Evolutionary conservation across 192 early-diverging fungal species (phyloP), one percentile per base, ranked within the genome.

Genomic region (Fimicolochytrium jonesii): DNA sequence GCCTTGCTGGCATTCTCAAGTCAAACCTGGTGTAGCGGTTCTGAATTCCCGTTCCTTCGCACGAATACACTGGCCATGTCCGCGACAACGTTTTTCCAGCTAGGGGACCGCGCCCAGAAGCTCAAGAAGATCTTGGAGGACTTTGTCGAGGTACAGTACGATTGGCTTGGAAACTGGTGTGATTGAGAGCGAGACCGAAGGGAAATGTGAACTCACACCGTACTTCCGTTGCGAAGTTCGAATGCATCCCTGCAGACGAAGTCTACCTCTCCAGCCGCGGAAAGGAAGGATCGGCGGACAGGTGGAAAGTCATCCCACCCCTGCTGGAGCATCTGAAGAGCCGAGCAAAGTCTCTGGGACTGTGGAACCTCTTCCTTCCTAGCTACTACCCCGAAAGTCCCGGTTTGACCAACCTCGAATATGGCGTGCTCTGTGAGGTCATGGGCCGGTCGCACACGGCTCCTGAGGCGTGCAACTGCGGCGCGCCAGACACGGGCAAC

Each of bases 401-500:
- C 15, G 93, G 93, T 18, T 71, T 97, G 35, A 93, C 87, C 64
- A 97, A 94, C 76, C 79, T 95, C 53, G 96, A 99, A 66, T 99
- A 99, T 73, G 90, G 89, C 4, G 71, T 89, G 29, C 82, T 99
- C 50, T 93, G 91, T 60, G 94, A 97, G 67, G 67, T 92, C 57
- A 91, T 89, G 61, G 96, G 96, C 37, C 86, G 86, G 35, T 89
- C 86, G 28, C 74, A 71, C 20, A 63, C 97, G 32, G 96, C 93
- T 13, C 89, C 96, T 33, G 94, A 96, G 71, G 82, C 34, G 11
- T 57, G 83, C 75, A 96, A 97, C 87, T 92, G 91, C 74, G 81
- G 85, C 39, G 92, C 93, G 18, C 94, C 94, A 15, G 96, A 99
- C 68, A 96, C 96, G 4, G 96, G 96, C 55, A 99, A 99, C 81